A percentile compares a stretch with the other conserved stretches of the same genome.
Conservation (phyloP, 192 early-diverging fungal species). For the Coemansia sp. region DNA sequence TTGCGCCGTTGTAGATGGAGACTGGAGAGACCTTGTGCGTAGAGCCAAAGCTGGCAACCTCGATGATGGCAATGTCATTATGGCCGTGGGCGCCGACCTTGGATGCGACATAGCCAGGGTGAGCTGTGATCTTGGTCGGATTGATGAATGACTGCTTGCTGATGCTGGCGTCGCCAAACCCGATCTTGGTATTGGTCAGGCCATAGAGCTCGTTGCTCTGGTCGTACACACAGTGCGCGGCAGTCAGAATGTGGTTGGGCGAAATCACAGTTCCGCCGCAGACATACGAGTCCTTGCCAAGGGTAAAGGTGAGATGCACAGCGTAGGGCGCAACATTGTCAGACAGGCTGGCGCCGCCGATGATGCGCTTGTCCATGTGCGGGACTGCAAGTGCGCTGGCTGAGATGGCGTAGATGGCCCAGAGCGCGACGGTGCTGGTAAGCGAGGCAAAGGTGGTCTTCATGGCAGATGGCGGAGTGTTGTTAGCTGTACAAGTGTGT, state of each 20-base stretch:
- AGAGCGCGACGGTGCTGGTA: slow-evolving; percentile 1
- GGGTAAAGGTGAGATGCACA: neutral
- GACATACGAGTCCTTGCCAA: neutral
- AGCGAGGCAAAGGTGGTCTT: neutral
- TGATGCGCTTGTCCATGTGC: slow-evolving; percentile 17
- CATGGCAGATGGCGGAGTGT: neutral
- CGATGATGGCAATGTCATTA: slow-evolving; percentile 19
- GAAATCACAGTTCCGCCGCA: slow-evolving; percentile 30
- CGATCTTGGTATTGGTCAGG: neutral
- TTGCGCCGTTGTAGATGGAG: slow-evolving; percentile 6
- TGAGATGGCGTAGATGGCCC: neutral
- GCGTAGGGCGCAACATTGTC: neutral
- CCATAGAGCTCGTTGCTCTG: neutral
- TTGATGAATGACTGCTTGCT: neutral
- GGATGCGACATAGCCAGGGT: neutral
- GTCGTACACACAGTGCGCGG: slow-evolving; percentile 18
- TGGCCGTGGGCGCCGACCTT: neutral
- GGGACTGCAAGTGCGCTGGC: slow-evolving; percentile 1
- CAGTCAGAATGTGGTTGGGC: slow-evolving; percentile 13
- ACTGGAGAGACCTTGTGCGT: neutral
- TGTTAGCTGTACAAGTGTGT: neutral
- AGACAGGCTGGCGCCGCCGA: neutral
- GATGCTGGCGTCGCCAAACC: slow-evolving; percentile 6
- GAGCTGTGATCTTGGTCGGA: slow-evolving; percentile 1
- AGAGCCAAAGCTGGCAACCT: neutral